phyloP scores from a whole-genome alignment of 2,329 filamentous ascomycete genomes.

The Bimuria novae-zelandiae region DNA sequence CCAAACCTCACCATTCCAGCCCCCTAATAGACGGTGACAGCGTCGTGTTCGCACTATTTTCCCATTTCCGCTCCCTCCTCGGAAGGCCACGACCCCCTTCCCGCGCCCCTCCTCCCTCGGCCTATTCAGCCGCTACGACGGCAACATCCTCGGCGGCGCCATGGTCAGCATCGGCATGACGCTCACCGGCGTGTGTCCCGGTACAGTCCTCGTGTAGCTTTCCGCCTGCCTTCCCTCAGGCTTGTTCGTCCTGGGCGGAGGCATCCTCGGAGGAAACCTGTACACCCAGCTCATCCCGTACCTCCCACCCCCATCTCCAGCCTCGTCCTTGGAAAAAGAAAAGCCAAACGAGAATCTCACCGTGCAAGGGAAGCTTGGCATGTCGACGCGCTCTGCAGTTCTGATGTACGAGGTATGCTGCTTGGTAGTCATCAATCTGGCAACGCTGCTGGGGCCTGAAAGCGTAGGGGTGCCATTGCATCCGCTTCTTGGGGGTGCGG shows the following conservation, averaged over 20 bases:
- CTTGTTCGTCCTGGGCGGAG: conserved; percentile 59
- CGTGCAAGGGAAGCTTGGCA: not conserved
- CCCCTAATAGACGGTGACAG: not conserved
- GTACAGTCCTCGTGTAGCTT: conserved; percentile 66
- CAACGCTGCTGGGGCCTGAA: not conserved
- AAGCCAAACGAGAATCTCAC: not conserved
- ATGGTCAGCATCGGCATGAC: conserved; percentile 70
- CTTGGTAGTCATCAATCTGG: not conserved
- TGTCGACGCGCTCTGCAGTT: not conserved
- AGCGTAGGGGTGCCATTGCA: conserved; percentile 19
- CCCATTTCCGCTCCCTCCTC: too few relatives aligned
- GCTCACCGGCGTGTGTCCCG: conserved; percentile 67
- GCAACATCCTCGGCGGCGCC: conserved; percentile 67
- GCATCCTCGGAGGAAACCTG: conserved; percentile 58
- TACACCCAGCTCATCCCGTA: too few relatives aligned
- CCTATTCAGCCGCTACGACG: conserved; percentile 55
- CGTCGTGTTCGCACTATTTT: too few relatives aligned
- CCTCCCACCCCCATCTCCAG: not conserved
- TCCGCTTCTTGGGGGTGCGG: conserved; percentile 60
- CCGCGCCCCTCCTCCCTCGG: not conserved
- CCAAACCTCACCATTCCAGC: not conserved
- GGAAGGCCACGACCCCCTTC: not conserved
- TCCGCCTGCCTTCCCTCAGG: conserved; percentile 59
- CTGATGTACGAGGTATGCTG: not conserved
- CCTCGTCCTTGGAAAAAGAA: not conserved